Evolutionary conservation across 2,329 filamentous ascomycete genomes (phyloP).

Genomic region (Septoria petroselini): DNA sequence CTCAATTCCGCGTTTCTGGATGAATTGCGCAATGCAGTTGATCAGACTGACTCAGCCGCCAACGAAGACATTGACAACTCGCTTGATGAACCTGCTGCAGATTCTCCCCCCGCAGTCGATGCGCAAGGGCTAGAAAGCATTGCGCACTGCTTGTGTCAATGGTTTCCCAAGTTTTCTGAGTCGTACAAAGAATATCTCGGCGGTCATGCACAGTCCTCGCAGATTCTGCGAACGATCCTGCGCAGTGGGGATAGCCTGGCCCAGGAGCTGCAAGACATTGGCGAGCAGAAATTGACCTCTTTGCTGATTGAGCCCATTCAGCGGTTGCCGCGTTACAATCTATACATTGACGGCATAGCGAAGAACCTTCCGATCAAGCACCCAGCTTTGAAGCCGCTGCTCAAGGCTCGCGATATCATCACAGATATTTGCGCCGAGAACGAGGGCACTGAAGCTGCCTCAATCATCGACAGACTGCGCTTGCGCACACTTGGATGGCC

Average conservation of each 20-base stretch:
- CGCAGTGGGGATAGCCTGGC: conserved; percentile 75
- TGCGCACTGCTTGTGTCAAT: conserved; percentile 77
- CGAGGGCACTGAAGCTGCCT: conserved; percentile 66
- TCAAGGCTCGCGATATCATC: conserved; percentile 88
- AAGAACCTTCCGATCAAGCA: conserved; percentile 81
- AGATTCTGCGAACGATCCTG: conserved; percentile 73
- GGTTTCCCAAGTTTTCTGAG: conserved; percentile 88
- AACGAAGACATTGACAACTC: conserved; percentile 68
- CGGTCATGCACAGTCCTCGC: conserved; percentile 81
- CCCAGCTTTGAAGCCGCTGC: conserved; percentile 74
- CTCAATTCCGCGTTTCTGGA: conserved; percentile 78
- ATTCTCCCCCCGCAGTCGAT: conserved; percentile 55
- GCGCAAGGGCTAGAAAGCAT: conserved; percentile 66
- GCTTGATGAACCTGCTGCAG: conserved; percentile 49
- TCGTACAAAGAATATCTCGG: conserved; percentile 93
- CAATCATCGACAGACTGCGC: conserved; percentile 65
- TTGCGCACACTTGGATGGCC: conserved; percentile 34
- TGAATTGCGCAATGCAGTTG: conserved; percentile 70
- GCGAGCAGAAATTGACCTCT: conserved; percentile 87
- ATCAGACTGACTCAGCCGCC: conserved; percentile 79
- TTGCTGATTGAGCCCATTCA: conserved; percentile 95
- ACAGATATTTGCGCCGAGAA: conserved; percentile 96
- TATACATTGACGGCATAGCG: conserved; percentile 94
- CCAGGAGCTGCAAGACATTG: conserved; percentile 73
- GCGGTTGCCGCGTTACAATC: conserved; percentile 85